Percentiles rank a stretch among this genome's conserved stretches.
Conservation (phyloP, 208 protist species). For the Wallacemonas sp. region DNA sequence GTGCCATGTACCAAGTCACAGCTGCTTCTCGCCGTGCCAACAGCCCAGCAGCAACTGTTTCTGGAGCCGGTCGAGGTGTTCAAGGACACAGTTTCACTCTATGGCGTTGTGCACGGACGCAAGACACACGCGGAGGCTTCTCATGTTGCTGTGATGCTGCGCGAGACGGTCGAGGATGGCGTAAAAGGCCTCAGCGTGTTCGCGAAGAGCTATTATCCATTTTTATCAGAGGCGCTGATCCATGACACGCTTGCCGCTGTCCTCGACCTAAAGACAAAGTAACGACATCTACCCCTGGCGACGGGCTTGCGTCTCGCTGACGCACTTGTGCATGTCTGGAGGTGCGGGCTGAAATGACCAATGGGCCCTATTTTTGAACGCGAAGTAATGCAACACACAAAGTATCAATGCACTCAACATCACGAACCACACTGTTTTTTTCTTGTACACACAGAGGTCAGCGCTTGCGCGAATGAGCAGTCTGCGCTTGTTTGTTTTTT, state of each 20-base stretch:
- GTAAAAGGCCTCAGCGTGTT: slow-evolving; percentile 39
- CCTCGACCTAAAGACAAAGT: background rate
- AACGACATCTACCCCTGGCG: too few relatives aligned
- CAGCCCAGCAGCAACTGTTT: slow-evolving; percentile 35
- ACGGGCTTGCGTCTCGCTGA: too few relatives aligned
- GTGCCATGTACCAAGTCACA: slow-evolving; percentile 41
- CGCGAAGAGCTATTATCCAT: slow-evolving; percentile 47
- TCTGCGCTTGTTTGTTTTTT: too few relatives aligned
- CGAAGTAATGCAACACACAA: too few relatives aligned
- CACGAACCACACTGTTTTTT: too few relatives aligned
- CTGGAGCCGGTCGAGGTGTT: slow-evolving; percentile 64
- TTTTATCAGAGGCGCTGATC: slow-evolving; percentile 55
- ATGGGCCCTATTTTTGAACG: too few relatives aligned
- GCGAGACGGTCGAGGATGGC: slow-evolving; percentile 36
- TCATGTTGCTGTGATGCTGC: slow-evolving; percentile 71
- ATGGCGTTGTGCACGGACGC: slow-evolving; percentile 56
- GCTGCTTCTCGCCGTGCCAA: slow-evolving; percentile 31
- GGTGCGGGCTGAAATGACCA: too few relatives aligned
- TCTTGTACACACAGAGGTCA: too few relatives aligned
- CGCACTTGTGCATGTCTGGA: too few relatives aligned
- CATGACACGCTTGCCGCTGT: slow-evolving; percentile 47
- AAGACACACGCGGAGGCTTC: slow-evolving; percentile 39
- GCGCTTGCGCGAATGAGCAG: too few relatives aligned
- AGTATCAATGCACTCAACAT: too few relatives aligned
- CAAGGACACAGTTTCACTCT: slow-evolving; percentile 61